A percentile compares a stretch with the other conserved stretches of the same genome.
Conservation (phyloP, 768 basidiomycete species). For the Hygrophoropsis aurantiaca region DNA sequence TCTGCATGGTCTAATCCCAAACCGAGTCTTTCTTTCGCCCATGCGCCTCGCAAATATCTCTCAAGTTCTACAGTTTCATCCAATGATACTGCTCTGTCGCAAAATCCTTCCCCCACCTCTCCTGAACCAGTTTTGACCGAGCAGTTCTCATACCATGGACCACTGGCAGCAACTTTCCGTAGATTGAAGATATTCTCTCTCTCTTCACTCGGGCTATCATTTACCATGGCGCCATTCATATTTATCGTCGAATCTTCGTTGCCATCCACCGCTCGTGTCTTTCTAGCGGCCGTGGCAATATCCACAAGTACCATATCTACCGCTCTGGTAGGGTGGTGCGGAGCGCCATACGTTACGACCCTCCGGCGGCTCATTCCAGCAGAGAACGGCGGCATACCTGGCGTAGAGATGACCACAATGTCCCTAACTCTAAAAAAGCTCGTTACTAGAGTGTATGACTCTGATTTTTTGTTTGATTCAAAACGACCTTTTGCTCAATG, state of each 20-base stretch:
- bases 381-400: conserved; percentile 44
- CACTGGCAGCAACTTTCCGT: conserved; percentile 69
- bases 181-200: conserved; percentile 83
- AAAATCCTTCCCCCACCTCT: conserved; percentile 2
- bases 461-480: conserved; percentile 66
- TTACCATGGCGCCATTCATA: conserved; percentile 73
- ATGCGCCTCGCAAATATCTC: conserved; percentile 3
- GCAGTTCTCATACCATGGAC: conserved; percentile 61
- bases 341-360: conserved; percentile 69
- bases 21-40: no score
- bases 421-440: conserved; percentile 59
- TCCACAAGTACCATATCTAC: conserved; percentile 75
- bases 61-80: conserved; percentile 12
- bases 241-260: conserved; percentile 79
- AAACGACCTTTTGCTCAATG: conserved; percentile 75
- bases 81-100: conserved; percentile 4
- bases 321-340: conserved; percentile 67
- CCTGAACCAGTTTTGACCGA: conserved; percentile 2
- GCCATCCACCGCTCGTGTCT: conserved; percentile 64
- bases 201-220: conserved; percentile 69
- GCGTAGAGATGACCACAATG: conserved; percentile 69
- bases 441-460: conserved; percentile 73
- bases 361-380: conserved; percentile 53
- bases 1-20: no score
- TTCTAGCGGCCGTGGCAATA: conserved; percentile 68